Conservation (phyloP, 2,329 filamentous ascomycete species). For the Colletotrichum karsti region DNA sequence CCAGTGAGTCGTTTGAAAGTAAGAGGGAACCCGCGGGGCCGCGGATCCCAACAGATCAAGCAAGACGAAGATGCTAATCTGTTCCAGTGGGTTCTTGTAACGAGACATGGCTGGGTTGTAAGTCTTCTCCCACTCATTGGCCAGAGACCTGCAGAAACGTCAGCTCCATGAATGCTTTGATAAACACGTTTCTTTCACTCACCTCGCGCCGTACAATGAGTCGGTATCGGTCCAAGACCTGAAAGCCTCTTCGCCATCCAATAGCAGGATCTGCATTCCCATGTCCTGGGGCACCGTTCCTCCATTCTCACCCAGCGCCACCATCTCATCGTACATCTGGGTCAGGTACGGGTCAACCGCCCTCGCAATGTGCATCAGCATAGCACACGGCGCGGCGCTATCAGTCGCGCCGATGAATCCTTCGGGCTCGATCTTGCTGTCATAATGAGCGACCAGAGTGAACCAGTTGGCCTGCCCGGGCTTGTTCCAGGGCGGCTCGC, state of each 20-base stretch:
- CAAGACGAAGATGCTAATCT: conserved; percentile 80
- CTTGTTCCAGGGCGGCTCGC: conserved; percentile 80
- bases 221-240: conserved; percentile 75
- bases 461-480: conserved; percentile 76
- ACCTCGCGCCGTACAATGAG: conserved; percentile 80
- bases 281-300: conserved; percentile 69
- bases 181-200: conserved; percentile 28
- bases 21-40: conserved; percentile 71
- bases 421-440: conserved; percentile 75
- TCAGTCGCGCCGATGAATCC: conserved; percentile 89
- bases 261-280: conserved; percentile 80
- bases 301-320: conserved; percentile 58
- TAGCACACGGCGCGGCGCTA: conserved; percentile 84
- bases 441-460: conserved; percentile 86
- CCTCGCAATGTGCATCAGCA: conserved; percentile 80
- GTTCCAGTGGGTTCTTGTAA: conserved; percentile 73
- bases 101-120: conserved; percentile 73
- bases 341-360: conserved; percentile 77
- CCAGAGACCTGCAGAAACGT: conserved; percentile 62
- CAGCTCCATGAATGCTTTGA: background rate
- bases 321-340: conserved; percentile 77
- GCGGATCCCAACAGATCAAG: conserved; percentile 76
- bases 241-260: conserved; percentile 89
- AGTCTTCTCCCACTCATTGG: conserved; percentile 74
- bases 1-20: conserved; percentile 84